Evolutionary conservation across 495 filamentous ascomycete species (phyloP).

Genomic region (Trichoderma virens): DNA sequence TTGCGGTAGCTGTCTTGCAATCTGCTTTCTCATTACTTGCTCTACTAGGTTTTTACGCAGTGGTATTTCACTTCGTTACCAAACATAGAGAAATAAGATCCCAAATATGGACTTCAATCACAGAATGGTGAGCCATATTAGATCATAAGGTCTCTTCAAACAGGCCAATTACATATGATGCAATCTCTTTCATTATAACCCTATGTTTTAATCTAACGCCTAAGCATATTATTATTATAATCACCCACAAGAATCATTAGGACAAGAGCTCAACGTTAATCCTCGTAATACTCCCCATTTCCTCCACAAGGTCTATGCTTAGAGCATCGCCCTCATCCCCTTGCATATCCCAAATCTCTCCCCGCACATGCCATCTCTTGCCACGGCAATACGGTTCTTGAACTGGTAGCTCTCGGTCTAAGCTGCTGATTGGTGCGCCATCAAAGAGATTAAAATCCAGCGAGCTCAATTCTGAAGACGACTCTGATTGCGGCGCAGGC

Average conservation of each 20-base stretch:
- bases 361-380: background rate
- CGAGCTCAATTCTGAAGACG: background rate
- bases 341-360: background rate
- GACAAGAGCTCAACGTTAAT: background rate
- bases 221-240: background rate
- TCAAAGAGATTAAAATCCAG: slow-evolving; percentile 1
- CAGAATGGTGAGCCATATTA: no score
- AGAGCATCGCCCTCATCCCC: background rate
- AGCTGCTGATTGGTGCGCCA: background rate
- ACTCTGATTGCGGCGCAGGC: background rate
- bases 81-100: no score
- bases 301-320: background rate
- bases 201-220: no score
- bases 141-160: no score
- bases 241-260: background rate
- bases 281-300: background rate
- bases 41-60: background rate
- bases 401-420: background rate
- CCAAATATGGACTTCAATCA: no score
- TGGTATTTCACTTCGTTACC: background rate
- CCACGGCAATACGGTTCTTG: background rate
- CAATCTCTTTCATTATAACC: no score
- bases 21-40: background rate
- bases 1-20: background rate
- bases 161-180: no score